A percentile compares a stretch with the other conserved stretches of the same genome.
Conservation (phyloP, 129 eudicot genomes). For the Calendula officinalis region DNA sequence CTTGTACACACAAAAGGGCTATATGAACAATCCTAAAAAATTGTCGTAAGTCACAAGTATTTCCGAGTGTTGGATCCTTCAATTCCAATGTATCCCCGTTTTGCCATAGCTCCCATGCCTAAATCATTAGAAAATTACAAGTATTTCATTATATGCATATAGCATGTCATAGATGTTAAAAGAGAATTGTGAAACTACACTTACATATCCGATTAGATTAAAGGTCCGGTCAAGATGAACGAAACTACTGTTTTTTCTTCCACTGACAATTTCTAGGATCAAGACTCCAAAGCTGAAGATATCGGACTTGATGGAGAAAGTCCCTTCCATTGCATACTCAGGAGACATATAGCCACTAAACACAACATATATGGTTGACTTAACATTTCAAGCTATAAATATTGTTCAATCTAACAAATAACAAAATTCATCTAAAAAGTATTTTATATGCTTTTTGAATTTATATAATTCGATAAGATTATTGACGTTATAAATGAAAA, state of each 20-base stretch:
- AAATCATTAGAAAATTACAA: neutral
- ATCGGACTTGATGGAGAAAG: constrained; percentile 27
- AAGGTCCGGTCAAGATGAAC: constrained; percentile 16
- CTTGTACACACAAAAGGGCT: constrained; percentile 10
- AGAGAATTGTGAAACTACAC: neutral
- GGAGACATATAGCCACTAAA: constrained; percentile 61
- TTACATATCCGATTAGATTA: constrained; percentile 37
- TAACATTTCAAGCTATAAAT: neutral
- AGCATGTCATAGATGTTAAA: neutral
- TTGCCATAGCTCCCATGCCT: constrained; percentile 12
- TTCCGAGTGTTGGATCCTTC: constrained; percentile 4
- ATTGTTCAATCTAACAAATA: neutral
- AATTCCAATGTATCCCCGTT: constrained; percentile 1
- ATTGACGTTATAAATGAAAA: no score
- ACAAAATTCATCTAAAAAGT: neutral
- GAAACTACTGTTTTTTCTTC: constrained; percentile 33
- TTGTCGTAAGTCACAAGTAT: neutral
- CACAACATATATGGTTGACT: neutral
- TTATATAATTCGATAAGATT: no score
- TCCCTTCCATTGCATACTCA: constrained; percentile 56
- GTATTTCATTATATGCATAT: neutral
- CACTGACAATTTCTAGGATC: constrained; percentile 26
- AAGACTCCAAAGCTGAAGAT: constrained; percentile 34
- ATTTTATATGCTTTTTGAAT: neutral
- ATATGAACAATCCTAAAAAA: neutral